phyloP scores from a whole-genome alignment of 2,329 filamentous ascomycete species.

The Seiridium cupressi region DNA sequence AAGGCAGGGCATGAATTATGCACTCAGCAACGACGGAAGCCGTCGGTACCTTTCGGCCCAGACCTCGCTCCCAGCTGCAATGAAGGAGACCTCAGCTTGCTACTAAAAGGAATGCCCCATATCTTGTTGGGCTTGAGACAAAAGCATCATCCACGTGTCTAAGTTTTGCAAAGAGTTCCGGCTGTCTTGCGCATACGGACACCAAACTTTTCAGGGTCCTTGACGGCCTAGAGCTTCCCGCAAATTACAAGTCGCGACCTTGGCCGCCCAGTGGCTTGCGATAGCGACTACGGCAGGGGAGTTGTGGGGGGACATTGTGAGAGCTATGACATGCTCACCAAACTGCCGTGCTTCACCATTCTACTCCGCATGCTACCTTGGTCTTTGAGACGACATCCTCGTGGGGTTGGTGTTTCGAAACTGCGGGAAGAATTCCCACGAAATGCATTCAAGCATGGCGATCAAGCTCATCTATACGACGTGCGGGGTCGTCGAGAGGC shows the following conservation, averaged over 20 bases:
- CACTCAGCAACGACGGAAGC: too few relatives aligned
- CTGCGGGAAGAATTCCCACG: background rate
- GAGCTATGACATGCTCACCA: background rate
- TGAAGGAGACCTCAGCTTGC: background rate
- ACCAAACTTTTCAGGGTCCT: background rate
- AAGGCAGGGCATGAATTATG: background rate
- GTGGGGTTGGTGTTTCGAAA: background rate
- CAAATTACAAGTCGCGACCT: slow-evolving; percentile 7
- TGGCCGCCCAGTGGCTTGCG: background rate
- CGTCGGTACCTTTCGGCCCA: too few relatives aligned
- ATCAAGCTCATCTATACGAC: background rate
- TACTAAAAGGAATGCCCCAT: background rate
- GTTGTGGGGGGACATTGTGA: background rate
- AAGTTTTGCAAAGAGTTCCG: background rate
- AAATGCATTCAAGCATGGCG: background rate
- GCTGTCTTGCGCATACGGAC: background rate
- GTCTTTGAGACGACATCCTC: background rate
- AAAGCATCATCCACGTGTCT: slow-evolving; percentile 7
- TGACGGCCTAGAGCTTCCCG: background rate
- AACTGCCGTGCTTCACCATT: slow-evolving; percentile 3
- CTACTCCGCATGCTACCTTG: background rate
- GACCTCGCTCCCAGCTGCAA: background rate
- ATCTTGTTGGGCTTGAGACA: background rate
- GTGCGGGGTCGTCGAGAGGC: background rate
- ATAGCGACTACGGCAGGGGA: background rate